phyloP scores from a whole-genome alignment of 805 yeast species.

The Nadsonia fulvescens region DNA sequence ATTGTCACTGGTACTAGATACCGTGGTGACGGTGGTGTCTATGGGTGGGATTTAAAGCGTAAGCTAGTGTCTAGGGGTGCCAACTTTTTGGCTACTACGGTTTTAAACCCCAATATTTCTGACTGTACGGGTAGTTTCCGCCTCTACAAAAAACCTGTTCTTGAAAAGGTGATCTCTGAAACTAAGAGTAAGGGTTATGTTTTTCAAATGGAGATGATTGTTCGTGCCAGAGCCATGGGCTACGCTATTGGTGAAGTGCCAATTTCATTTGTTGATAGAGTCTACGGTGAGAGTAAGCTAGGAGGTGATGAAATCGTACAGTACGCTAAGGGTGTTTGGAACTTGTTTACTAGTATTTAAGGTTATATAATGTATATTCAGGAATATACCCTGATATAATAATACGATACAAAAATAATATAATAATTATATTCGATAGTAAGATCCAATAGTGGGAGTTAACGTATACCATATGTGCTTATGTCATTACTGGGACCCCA shows the following conservation, averaged over 20 bases:
- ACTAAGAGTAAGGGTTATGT: conserved; percentile 67
- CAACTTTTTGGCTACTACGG: conserved; percentile 54
- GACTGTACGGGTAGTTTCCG: conserved; percentile 68
- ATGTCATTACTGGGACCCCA: no score
- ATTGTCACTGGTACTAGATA: conserved; percentile 43
- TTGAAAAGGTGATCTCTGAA: conserved; percentile 45
- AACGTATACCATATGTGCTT: no score
- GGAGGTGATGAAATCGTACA: conserved; percentile 72
- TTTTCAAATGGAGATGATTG: conserved; percentile 82
- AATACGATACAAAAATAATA: no score
- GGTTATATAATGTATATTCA: no score
- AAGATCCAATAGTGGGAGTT: no score
- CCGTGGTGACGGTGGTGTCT: conserved; percentile 69
- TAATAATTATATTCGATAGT: no score
- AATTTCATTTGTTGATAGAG: conserved; percentile 58
- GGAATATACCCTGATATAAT: no score
- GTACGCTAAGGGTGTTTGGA: conserved; percentile 62
- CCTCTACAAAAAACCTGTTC: conserved; percentile 51
- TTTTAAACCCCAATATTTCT: conserved; percentile 52
- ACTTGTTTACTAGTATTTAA: conserved; percentile 42
- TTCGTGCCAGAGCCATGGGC: conserved; percentile 59
- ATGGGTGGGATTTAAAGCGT: conserved; percentile 70
- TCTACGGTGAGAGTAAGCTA: conserved; percentile 61
- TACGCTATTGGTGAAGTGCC: conserved; percentile 64
- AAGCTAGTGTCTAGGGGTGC: conserved; percentile 67